Evolutionary conservation across 495 filamentous ascomycete species (phyloP).

Genomic region (Hypoxylon fragiforme): DNA sequence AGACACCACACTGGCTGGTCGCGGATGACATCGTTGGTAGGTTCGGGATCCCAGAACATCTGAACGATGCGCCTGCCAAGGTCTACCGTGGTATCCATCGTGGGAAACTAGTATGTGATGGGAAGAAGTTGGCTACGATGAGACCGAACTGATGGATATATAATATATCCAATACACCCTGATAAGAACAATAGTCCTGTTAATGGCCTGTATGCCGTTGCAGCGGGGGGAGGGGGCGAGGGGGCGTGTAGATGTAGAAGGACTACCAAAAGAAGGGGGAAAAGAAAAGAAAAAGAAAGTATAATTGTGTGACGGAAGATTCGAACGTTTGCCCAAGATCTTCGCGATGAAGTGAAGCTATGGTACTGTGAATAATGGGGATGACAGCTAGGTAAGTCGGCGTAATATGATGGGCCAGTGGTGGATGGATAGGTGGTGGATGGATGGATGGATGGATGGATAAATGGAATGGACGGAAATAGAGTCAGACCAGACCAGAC

Average conservation of each 20-base stretch:
- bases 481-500: background rate
- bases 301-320: background rate
- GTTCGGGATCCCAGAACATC: conserved; percentile 94
- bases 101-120: conserved; percentile 2
- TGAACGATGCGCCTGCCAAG: conserved; percentile 76
- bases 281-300: background rate
- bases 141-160: background rate
- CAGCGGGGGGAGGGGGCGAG: background rate
- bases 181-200: background rate
- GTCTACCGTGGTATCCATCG: conserved; percentile 50
- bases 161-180: conserved; percentile 1
- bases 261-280: background rate
- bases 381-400: background rate
- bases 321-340: background rate
- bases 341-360: background rate
- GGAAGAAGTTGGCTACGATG: background rate
- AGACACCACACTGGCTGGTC: conserved; percentile 84
- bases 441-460: conserved; percentile 1
- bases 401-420: conserved; percentile 1
- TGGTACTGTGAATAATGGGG: background rate
- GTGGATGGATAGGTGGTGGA: no score
- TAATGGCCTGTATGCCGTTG: conserved; percentile 1
- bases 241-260: background rate
- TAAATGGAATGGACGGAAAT: conserved; percentile 1
- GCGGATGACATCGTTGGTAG: conserved; percentile 74